phyloP scores from a whole-genome alignment of 163 green algal genomes.

The Scenedesmus sp. region DNA sequence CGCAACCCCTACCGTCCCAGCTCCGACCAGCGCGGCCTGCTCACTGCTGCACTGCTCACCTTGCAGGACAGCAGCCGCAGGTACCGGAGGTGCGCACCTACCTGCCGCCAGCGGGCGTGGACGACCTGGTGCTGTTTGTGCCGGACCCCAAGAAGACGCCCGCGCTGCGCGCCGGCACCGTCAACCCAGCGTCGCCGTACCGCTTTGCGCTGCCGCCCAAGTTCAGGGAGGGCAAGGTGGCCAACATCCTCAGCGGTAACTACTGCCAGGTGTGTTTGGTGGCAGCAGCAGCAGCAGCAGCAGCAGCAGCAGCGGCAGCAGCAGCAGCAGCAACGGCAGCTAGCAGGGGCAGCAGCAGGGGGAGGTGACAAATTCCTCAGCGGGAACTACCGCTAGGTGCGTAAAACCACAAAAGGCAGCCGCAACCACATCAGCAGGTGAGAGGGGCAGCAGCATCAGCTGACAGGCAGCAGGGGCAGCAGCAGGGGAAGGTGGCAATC shows the following conservation, averaged over 20 bases:
- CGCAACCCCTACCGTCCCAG: no score
- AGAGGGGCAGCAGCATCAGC: no score
- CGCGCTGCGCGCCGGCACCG: conserved; percentile 73
- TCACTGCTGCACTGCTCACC: no score
- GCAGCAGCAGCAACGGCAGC: no score
- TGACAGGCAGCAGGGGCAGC: background rate
- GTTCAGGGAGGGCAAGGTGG: conserved; percentile 73
- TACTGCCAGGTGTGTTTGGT: conserved; percentile 72
- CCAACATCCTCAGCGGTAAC: conserved; percentile 73
- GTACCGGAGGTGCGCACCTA: conserved; percentile 67
- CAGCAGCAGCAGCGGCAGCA: background rate
- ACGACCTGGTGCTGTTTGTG: conserved; percentile 75
- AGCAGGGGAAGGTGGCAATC: no score
- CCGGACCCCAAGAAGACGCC: conserved; percentile 74
- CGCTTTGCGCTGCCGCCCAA: conserved; percentile 72
- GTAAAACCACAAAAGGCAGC: background rate
- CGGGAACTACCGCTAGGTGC: background rate
- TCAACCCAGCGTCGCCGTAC: conserved; percentile 70
- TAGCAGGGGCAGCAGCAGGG: background rate
- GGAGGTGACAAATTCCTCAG: no score
- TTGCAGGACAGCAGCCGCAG: background rate
- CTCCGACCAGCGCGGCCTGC: no score
- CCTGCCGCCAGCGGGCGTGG: conserved; percentile 61
- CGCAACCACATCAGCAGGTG: background rate
- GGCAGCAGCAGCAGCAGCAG: background rate